Evolutionary conservation across 345 rosid genomes (phyloP).

Genomic region (Citrus glauca): DNA sequence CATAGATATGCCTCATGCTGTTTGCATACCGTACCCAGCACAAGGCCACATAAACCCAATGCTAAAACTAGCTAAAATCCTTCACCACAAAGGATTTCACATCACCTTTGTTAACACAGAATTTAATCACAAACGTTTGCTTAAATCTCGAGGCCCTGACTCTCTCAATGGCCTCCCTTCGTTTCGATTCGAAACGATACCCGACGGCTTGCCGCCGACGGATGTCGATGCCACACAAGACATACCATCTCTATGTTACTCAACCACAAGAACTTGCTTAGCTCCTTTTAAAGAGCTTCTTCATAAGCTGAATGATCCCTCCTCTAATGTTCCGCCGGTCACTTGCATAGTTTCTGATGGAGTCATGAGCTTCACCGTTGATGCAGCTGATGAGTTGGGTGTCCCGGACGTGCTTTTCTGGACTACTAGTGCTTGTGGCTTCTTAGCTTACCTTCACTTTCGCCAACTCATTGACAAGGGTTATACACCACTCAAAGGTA

Average conservation of each 20-base stretch:
- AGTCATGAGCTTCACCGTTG: slow-evolving; percentile 38
- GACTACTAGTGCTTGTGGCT: slow-evolving; percentile 41
- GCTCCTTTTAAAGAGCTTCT: slow-evolving; percentile 33
- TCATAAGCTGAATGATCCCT: slow-evolving; percentile 19
- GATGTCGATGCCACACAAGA: slow-evolving; percentile 41
- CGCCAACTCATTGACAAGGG: slow-evolving; percentile 30
- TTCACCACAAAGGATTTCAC: slow-evolving; percentile 40
- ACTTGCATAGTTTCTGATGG: slow-evolving; percentile 45
- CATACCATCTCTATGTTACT: slow-evolving; percentile 32
- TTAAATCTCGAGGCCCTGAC: slow-evolving; percentile 28
- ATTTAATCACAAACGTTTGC: slow-evolving; percentile 40
- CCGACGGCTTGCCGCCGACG: slow-evolving; percentile 40
- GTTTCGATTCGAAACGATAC: slow-evolving; percentile 36
- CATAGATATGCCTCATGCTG: slow-evolving; percentile 34
- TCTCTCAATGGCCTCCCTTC: slow-evolving; percentile 35
- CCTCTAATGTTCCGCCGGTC: slow-evolving; percentile 19
- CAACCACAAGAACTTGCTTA: slow-evolving; percentile 28
- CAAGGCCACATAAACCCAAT: slow-evolving; percentile 56
- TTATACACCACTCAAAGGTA: slow-evolving; percentile 43
- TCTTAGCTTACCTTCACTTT: slow-evolving; percentile 23
- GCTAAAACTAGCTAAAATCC: slow-evolving; percentile 47
- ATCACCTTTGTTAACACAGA: slow-evolving; percentile 54
- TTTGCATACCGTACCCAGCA: slow-evolving; percentile 52
- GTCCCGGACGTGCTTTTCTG: slow-evolving; percentile 36
- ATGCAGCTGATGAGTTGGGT: slow-evolving; percentile 34